These are phyloP conservation scores for Trametes cinnabarina DNA, from an alignment of 768 basidiomycete species.

Conservation along the genomic window DNA sequence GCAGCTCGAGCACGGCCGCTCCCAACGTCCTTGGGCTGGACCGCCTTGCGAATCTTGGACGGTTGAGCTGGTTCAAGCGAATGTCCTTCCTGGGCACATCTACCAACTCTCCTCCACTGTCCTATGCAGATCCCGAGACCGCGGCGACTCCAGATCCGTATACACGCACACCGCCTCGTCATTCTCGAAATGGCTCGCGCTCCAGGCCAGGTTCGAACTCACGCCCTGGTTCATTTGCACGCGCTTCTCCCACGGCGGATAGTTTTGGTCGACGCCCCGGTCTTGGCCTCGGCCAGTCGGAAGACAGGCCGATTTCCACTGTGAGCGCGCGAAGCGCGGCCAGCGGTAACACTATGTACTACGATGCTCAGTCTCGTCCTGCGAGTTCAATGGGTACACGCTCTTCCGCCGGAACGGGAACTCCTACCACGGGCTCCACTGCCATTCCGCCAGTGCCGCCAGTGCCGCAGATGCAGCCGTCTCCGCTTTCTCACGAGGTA, in stretches of 20 bases:
- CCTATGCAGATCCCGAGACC: neutral
- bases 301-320: slow-evolving; percentile 52
- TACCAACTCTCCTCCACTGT: slow-evolving; percentile 2
- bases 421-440: slow-evolving; percentile 3
- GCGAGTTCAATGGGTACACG: slow-evolving; percentile 38
- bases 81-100: slow-evolving; percentile 24
- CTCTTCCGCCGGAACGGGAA: slow-evolving; percentile 10
- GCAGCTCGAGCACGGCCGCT: slow-evolving; percentile 19
- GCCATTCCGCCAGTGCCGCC: slow-evolving; percentile 18
- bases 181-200: slow-evolving; percentile 23
- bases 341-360: slow-evolving; percentile 54
- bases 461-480: slow-evolving; percentile 13
- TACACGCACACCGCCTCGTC: slow-evolving; percentile 29
- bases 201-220: slow-evolving; percentile 22
- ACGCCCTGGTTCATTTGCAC: slow-evolving; percentile 18
- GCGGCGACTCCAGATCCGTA: slow-evolving; percentile 20
- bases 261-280: slow-evolving; percentile 13
- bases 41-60: slow-evolving; percentile 43
- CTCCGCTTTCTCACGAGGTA: slow-evolving; percentile 15
- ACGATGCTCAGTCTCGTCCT: slow-evolving; percentile 54
- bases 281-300: slow-evolving; percentile 11
- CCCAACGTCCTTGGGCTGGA: slow-evolving; percentile 42
- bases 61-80: slow-evolving; percentile 60
- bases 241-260: slow-evolving; percentile 8
- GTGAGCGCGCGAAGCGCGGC: slow-evolving; percentile 51